These are phyloP conservation scores for Graphium sp. DNA, from an alignment of 2,329 filamentous ascomycete species.

Conservation along the genomic window DNA sequence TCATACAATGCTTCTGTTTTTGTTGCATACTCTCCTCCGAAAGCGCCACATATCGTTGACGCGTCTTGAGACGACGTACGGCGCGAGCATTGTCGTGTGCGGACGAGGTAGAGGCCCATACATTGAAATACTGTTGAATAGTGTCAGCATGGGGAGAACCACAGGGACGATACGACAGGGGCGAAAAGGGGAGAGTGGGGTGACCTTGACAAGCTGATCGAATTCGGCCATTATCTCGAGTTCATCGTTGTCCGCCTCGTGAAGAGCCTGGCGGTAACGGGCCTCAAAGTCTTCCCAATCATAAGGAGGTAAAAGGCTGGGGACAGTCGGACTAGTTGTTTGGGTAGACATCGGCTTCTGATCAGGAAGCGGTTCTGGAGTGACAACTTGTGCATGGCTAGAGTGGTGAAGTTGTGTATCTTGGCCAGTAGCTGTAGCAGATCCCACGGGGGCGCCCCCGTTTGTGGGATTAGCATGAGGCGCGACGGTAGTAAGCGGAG, in stretches of 20 bases:
- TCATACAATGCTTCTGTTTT: constrained; percentile 72
- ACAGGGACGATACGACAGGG: background rate
- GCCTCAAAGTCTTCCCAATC: constrained; percentile 66
- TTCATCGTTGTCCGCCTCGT: constrained; percentile 46
- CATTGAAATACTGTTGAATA: constrained; percentile 49
- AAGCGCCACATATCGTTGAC: constrained; percentile 58
- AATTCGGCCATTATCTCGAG: constrained; percentile 50
- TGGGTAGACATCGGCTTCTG: constrained; percentile 1
- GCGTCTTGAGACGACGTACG: constrained; percentile 64
- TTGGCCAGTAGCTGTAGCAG: too few species aligned
- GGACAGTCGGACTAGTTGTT: constrained; percentile 25
- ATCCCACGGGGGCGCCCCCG: too few species aligned
- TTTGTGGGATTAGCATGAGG: too few species aligned
- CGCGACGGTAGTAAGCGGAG: too few species aligned
- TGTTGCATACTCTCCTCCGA: constrained; percentile 55
- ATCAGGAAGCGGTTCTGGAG: constrained; percentile 5
- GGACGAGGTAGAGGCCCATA: constrained; percentile 61
- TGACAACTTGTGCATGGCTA: too few species aligned
- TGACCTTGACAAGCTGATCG: constrained; percentile 46
- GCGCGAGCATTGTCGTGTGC: constrained; percentile 61
- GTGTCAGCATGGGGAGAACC: constrained; percentile 1
- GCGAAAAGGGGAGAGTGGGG: constrained; percentile 4
- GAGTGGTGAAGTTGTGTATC: too few species aligned
- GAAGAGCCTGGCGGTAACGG: constrained; percentile 50
- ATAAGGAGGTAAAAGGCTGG: constrained; percentile 25